Evolutionary conservation across 768 basidiomycete genomes (phyloP).

Genomic region (Chalciporus sphaerocephalus): DNA sequence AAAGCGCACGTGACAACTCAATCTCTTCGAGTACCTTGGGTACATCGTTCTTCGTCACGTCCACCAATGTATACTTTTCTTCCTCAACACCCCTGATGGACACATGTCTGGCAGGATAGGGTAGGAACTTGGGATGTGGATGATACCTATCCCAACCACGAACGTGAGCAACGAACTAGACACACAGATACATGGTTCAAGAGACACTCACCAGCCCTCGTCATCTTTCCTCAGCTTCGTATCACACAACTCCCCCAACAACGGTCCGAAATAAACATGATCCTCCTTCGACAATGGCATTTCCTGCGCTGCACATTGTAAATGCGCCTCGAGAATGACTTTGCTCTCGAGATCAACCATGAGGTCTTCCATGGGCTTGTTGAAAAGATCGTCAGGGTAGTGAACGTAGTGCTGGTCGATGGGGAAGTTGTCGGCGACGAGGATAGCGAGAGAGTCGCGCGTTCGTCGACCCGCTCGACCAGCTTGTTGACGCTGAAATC

Average conservation of each 20-base stretch:
- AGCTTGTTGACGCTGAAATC: constrained; percentile 76
- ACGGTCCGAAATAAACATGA: constrained; percentile 65
- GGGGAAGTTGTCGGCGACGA: constrained; percentile 64
- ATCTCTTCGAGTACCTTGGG: constrained; percentile 68
- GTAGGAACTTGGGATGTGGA: constrained; percentile 72
- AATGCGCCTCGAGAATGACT: constrained; percentile 74
- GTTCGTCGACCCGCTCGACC: constrained; percentile 81
- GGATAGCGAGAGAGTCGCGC: constrained; percentile 72
- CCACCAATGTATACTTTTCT: constrained; percentile 72
- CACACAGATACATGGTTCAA: neutral
- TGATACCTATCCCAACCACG: constrained; percentile 57
- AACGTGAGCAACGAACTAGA: neutral
- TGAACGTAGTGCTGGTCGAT: constrained; percentile 72
- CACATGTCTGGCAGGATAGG: constrained; percentile 68
- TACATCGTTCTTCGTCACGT: constrained; percentile 45
- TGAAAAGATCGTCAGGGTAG: constrained; percentile 67
- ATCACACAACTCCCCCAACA: constrained; percentile 56
- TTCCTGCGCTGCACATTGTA: constrained; percentile 85
- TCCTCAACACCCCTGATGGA: constrained; percentile 76
- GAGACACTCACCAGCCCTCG: constrained; percentile 72
- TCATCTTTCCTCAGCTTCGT: constrained; percentile 56
- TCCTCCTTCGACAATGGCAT: constrained; percentile 74
- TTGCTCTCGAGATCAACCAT: constrained; percentile 69
- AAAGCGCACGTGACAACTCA: constrained; percentile 77
- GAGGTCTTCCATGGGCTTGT: constrained; percentile 56